phyloP scores from a whole-genome alignment of 1,139 yeast genomes.

The Arxiozyma slooffiae region DNA sequence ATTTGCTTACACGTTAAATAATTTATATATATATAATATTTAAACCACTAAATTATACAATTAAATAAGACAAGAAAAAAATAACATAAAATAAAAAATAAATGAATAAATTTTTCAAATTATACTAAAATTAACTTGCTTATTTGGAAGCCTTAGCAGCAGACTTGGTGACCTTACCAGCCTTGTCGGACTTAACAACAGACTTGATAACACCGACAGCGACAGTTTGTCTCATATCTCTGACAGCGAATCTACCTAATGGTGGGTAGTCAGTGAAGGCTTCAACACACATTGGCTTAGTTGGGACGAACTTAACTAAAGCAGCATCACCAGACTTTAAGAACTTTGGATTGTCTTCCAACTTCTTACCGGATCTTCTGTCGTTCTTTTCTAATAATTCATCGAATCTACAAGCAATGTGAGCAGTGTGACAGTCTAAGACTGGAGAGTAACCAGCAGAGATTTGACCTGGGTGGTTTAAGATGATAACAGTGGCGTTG shows the following conservation, averaged over 20 bases:
- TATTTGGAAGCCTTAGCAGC: slow-evolving; percentile 97
- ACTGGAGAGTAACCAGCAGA: slow-evolving; percentile 91
- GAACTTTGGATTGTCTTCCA: slow-evolving; percentile 77
- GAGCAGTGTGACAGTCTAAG: slow-evolving; percentile 80
- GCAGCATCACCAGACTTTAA: slow-evolving; percentile 93
- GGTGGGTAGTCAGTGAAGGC: slow-evolving; percentile 97
- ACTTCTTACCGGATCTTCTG: slow-evolving; percentile 86
- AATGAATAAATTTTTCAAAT: background rate
- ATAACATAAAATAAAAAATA: background rate
- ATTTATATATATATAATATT: background rate
- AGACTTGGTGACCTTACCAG: slow-evolving; percentile 99
- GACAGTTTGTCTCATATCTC: slow-evolving; percentile 99
- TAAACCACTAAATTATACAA: slow-evolving; percentile 1
- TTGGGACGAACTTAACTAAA: slow-evolving; percentile 80
- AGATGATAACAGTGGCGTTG: slow-evolving; percentile 83
- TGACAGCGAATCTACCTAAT: slow-evolving; percentile 98
- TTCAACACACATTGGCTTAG: slow-evolving; percentile 97
- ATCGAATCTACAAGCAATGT: slow-evolving; percentile 87
- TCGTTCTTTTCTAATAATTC: slow-evolving; percentile 78
- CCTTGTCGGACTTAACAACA: slow-evolving; percentile 85
- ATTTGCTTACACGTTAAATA: slow-evolving; percentile 1
- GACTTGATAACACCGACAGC: slow-evolving; percentile 99
- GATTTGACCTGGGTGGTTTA: slow-evolving; percentile 92
- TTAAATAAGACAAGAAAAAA: background rate
- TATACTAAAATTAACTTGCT: slow-evolving; percentile 18